Conservation (phyloP, 164 flowering plant genomes). For the Magnolia officinalis region DNA sequence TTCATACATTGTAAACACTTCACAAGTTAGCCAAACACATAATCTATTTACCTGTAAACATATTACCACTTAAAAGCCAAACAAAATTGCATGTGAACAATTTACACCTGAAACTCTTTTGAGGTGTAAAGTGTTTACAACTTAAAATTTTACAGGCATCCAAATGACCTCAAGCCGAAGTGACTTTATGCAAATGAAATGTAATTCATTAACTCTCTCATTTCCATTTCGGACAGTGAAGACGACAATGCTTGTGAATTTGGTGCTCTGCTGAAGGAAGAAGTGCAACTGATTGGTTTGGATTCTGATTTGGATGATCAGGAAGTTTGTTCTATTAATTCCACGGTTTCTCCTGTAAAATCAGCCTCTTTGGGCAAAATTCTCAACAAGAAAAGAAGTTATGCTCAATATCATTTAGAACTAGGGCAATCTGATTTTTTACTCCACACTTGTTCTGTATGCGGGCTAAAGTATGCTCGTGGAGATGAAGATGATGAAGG, state of each 20-base stretch:
- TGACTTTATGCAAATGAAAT: not conserved
- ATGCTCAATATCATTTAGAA: conserved; percentile 78
- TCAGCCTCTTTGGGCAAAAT: conserved; percentile 19
- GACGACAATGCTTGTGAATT: conserved; percentile 1
- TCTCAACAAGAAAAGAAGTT: conserved; percentile 74
- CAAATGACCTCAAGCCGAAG: not conserved
- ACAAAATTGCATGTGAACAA: no score
- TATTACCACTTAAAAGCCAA: no score
- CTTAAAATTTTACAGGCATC: no score
- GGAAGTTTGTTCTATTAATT: not conserved
- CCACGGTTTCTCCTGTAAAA: conserved; percentile 11
- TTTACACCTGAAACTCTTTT: no score
- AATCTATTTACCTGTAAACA: no score
- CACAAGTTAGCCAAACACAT: no score
- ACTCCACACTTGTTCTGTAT: conserved; percentile 52
- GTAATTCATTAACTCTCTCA: not conserved
- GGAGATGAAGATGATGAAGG: conserved; percentile 78
- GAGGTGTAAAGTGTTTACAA: no score
- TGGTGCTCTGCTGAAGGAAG: not conserved
- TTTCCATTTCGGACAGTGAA: conserved; percentile 10
- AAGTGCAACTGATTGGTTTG: conserved; percentile 1
- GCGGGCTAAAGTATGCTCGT: conserved; percentile 63
- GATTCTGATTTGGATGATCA: conserved; percentile 4
- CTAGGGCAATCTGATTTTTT: conserved; percentile 89
- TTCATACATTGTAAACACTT: no score